A percentile compares a stretch with the other conserved stretches of the same genome.
phyloP scores from a whole-genome alignment of 306 rosid genomes.

The Prunus kanzakura region DNA sequence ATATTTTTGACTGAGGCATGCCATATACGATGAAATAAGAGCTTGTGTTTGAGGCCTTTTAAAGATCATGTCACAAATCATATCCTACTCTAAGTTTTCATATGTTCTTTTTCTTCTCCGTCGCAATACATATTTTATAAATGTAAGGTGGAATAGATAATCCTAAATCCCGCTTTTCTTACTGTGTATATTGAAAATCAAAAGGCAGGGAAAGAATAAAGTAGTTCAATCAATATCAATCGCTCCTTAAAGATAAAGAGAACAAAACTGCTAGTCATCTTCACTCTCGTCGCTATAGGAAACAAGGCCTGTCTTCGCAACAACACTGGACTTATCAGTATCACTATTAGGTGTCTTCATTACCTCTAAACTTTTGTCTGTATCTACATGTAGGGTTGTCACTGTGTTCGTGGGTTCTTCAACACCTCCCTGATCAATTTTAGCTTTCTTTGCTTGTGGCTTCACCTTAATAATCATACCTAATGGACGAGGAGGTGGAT shows the following conservation, averaged over 20 bases:
- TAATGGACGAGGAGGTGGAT: slow-evolving; percentile 43
- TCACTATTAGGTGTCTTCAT: slow-evolving; percentile 22
- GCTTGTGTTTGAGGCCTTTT: neutral
- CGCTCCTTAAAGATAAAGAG: neutral
- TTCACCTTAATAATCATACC: slow-evolving; percentile 71
- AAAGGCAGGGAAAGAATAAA: neutral
- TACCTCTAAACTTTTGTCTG: slow-evolving; percentile 30
- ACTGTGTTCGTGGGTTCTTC: slow-evolving; percentile 33
- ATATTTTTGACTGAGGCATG: neutral
- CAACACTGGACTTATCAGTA: slow-evolving; percentile 33
- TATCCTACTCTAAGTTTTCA: neutral
- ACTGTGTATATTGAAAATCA: neutral
- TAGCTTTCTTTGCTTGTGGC: slow-evolving; percentile 75
- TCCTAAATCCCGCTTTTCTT: neutral
- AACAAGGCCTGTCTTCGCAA: slow-evolving; percentile 51
- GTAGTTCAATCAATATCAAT: neutral
- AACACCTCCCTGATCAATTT: slow-evolving; percentile 38
- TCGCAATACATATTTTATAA: neutral
- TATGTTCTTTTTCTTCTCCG: neutral
- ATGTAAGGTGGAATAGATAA: neutral
- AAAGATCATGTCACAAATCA: neutral
- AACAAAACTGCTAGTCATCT: slow-evolving; percentile 39
- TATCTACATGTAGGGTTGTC: slow-evolving; percentile 14
- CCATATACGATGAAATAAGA: neutral
- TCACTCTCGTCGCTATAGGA: slow-evolving; percentile 92